Base-by-base conservation (phyloP, 768 basidiomycete species). In the Lepiota brunneoincarnata region DNA sequence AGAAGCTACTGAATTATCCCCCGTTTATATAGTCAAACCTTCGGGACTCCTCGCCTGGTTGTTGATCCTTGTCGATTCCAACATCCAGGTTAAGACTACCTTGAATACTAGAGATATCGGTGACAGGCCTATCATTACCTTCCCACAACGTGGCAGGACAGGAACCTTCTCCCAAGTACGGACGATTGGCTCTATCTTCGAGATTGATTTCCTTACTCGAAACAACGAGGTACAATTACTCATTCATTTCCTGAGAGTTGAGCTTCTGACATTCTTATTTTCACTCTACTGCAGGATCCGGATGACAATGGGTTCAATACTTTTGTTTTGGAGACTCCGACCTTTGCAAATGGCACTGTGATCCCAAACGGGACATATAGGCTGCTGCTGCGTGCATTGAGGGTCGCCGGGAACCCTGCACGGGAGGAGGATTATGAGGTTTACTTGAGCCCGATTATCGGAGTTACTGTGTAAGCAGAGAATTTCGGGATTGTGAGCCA, bases 391-490 rank as follows among this genome's bases (percentile, higher is more conserved):
- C 69, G 76, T 3, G 72, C 74, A 0, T 58, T 79, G 52, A 69
- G 58, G 44, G 76, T 78, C 4, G 76, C 76, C 7, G 77, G 76
- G 0, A 58, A 79, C 51, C 65, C 72, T 20, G 64, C 57, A n/a
- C 71, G 66, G 17, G 71, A 77, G 56, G 68, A 65, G 21, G 75
- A 79, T 57, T 78, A 72, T 46, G 77, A 80, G 51, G 73, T 70
- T 44, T 80, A 71, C 72, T 61, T 78, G 54, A 76, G 77, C 53
- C 74, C 75, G 11, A 64, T 77, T 45, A 58, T 72, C 77, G 58
- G 84, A 76, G 64, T 83, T 82, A 17, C 76, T 80, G 61, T 43
- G 79, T 80, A 34, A 75, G 75, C 66, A 69, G 69, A 41, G 79
- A 17, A 5, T 50, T 9, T 39, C 20, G n/a, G 42, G 50, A 38